These are phyloP conservation scores for Linderniella brevidens DNA, from an alignment of 257 asterid genomes.

Conservation along the genomic window DNA sequence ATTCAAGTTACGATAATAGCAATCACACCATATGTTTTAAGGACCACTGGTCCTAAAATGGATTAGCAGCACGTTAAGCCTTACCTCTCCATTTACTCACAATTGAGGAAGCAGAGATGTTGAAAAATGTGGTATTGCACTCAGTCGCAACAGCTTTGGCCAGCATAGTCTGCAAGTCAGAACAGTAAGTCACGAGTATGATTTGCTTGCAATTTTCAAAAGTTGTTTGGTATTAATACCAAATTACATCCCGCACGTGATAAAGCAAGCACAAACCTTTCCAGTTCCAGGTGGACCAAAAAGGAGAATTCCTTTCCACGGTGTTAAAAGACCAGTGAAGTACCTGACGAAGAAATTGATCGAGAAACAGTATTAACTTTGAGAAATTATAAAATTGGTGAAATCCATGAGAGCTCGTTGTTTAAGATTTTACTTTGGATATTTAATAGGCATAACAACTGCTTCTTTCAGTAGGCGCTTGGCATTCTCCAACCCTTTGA, in stretches of 20 bases:
- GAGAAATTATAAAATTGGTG: no score
- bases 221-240: no score
- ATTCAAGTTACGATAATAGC: no score
- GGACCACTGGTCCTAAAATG: no score
- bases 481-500: conserved; percentile 92
- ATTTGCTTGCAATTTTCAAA: no score
- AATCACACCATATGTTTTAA: no score
- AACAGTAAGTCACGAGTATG: background rate
- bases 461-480: conserved; percentile 92
- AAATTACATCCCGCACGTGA: no score
- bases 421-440: conserved; percentile 57
- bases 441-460: conserved; percentile 97
- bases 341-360: conserved; percentile 33
- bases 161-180: conserved; percentile 76
- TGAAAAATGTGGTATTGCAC: conserved; percentile 97
- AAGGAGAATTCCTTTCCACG: conserved; percentile 99
- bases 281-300: conserved; percentile 99
- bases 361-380: conserved; percentile 1
- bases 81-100: conserved; percentile 99
- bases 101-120: conserved; percentile 95
- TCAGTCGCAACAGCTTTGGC: conserved; percentile 99
- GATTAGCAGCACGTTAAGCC: conserved; percentile 8
- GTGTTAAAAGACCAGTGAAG: conserved; percentile 93
- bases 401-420: background rate
- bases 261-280: conserved; percentile 39